Conservation (phyloP, 148 eudicot species). For the Talinum fruticosum region DNA sequence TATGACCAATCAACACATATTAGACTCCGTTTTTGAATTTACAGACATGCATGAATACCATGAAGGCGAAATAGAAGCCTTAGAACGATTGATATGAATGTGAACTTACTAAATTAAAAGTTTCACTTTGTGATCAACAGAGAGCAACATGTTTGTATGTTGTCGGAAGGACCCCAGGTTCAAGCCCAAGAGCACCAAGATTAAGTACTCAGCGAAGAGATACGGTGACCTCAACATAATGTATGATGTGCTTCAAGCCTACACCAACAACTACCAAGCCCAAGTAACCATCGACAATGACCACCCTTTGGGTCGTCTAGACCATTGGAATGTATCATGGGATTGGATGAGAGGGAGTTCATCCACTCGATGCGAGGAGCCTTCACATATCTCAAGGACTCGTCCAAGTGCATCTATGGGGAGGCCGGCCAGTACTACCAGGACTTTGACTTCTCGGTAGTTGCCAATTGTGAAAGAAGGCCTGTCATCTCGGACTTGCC, state of each 20-base stretch:
- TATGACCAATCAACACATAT: too few relatives aligned
- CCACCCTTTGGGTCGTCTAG: slow-evolving; percentile 73
- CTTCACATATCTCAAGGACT: slow-evolving; percentile 50
- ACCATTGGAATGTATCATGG: slow-evolving; percentile 93
- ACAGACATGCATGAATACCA: too few relatives aligned
- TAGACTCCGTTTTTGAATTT: too few relatives aligned
- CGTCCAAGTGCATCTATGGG: slow-evolving; percentile 71
- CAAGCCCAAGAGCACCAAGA: slow-evolving; percentile 35
- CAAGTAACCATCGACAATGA: slow-evolving; percentile 78
- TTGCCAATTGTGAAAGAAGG: slow-evolving; percentile 51
- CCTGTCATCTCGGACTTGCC: slow-evolving; percentile 80
- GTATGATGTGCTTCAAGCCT: slow-evolving; percentile 70
- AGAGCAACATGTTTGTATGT: slow-evolving; percentile 46
- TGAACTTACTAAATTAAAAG: neutral
- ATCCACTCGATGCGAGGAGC: slow-evolving; percentile 71
- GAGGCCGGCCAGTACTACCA: slow-evolving; percentile 63
- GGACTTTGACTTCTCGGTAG: slow-evolving; percentile 62
- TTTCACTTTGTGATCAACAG: slow-evolving; percentile 27
- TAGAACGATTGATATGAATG: neutral
- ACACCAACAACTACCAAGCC: slow-evolving; percentile 58
- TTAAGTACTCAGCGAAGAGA: slow-evolving; percentile 23
- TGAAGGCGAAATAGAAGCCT: neutral
- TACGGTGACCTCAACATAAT: slow-evolving; percentile 70
- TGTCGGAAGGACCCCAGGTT: slow-evolving; percentile 72
- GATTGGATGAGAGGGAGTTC: slow-evolving; percentile 96